Percentiles rank a stretch among this genome's conserved stretches.
phyloP scores from a whole-genome alignment of 2,329 filamentous ascomycete species.

The Colletotrichum eleusines region DNA sequence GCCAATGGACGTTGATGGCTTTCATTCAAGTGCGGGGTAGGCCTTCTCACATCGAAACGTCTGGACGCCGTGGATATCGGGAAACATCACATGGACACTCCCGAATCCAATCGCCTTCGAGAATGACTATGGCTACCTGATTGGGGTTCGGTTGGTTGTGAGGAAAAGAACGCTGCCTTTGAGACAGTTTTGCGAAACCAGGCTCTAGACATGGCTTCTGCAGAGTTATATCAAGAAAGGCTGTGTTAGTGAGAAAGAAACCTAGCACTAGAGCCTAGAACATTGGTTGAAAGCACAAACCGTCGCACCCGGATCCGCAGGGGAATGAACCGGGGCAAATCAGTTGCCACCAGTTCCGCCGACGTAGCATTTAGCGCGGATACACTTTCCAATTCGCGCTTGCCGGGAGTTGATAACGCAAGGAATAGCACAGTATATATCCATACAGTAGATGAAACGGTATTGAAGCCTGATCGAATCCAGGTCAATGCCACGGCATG shows the following conservation, averaged over 20 bases:
- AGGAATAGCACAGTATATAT: conserved; percentile 2
- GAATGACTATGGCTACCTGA: background rate
- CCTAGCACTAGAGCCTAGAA: conserved; percentile 21
- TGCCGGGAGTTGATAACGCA: background rate
- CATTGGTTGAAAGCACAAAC: conserved; percentile 16
- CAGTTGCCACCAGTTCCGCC: background rate
- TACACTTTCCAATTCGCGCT: conserved; percentile 35
- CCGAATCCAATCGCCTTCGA: conserved; percentile 9
- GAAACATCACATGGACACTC: conserved; percentile 19
- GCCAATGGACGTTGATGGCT: conserved; percentile 2
- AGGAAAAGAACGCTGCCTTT: background rate
- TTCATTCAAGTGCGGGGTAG: conserved; percentile 36
- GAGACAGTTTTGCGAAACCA: background rate
- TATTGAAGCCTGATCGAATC: conserved; percentile 23
- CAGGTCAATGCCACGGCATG: background rate
- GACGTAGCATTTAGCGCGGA: conserved; percentile 26
- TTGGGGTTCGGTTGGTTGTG: background rate
- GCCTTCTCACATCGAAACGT: conserved; percentile 4
- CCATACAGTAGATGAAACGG: conserved; percentile 19
- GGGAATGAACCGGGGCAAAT: conserved; percentile 10
- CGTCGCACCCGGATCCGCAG: conserved; percentile 26
- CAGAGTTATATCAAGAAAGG: background rate
- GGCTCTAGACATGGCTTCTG: background rate
- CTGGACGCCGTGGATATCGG: conserved; percentile 14
- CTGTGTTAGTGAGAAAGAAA: background rate